Evolutionary conservation across 202 grass and related monocot genomes (phyloP).

Genomic region (Panicum virgatum): DNA sequence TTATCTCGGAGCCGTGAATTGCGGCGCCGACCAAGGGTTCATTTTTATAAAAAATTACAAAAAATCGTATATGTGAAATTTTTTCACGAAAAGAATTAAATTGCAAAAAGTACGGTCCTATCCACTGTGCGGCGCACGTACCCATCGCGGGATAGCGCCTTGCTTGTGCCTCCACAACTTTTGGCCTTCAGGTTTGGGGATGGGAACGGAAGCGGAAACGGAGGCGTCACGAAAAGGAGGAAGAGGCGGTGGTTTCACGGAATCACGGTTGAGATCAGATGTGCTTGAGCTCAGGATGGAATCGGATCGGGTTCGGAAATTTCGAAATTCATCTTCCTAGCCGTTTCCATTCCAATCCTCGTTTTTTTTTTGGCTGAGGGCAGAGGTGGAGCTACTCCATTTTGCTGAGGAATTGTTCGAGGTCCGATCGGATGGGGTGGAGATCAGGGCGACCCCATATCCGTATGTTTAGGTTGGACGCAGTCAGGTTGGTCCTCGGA

Average conservation of each 20-base stretch:
- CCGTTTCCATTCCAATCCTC: no score
- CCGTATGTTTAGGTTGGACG: neutral
- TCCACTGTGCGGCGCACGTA: neutral
- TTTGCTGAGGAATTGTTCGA: neutral
- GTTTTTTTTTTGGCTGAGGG: neutral
- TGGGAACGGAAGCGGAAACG: neutral
- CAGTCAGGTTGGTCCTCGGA: neutral
- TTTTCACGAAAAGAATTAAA: no score
- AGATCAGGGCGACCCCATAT: neutral
- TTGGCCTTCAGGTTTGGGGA: no score
- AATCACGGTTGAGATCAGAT: neutral
- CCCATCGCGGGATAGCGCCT: neutral
- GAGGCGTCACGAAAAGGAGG: neutral
- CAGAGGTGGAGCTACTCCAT: neutral
- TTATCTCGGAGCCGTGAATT: no score
- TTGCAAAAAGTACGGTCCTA: no score
- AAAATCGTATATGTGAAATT: no score
- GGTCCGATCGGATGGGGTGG: neutral
- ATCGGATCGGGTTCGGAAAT: neutral
- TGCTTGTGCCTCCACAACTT: neutral
- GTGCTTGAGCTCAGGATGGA: neutral
- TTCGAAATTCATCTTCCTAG: no score
- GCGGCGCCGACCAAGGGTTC: no score
- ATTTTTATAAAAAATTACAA: no score
- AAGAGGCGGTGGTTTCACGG: neutral